These are phyloP conservation scores for Cinnamomum chago DNA, from an alignment of 164 flowering plant genomes.

Conservation along the genomic window DNA sequence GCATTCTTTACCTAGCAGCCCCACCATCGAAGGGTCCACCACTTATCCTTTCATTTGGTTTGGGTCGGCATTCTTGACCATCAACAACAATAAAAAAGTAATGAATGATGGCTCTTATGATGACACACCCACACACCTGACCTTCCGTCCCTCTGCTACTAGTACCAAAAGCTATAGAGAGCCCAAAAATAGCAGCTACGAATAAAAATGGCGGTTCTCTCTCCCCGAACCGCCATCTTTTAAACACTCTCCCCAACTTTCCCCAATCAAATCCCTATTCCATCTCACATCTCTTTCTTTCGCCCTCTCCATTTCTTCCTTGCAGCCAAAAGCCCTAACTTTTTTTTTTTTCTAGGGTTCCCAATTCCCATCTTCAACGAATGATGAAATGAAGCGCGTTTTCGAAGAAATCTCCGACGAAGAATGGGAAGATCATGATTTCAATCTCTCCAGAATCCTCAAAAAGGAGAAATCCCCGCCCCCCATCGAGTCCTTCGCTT, in stretches of 20 bases:
- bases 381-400: conserved; percentile 24
- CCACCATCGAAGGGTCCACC: no score
- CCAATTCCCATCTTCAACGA: neutral
- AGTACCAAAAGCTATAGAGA: no score
- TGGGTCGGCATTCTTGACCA: no score
- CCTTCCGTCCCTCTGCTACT: no score
- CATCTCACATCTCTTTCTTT: neutral
- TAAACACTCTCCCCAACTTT: neutral
- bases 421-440: conserved; percentile 40
- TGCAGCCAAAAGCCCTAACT: neutral
- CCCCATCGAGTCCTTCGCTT: conserved; percentile 73
- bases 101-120: no score
- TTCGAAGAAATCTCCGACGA: conserved; percentile 31
- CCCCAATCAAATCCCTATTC: no score
- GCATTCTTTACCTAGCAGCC: no score
- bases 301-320: neutral
- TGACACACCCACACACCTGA: no score
- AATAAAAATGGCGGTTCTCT: conserved; percentile 3
- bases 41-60: no score
- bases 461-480: conserved; percentile 40
- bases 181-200: no score
- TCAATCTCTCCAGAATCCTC: conserved; percentile 60
- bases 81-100: no score
- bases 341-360: neutral
- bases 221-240: neutral